These are phyloP conservation scores for Allium fistulosum DNA, from an alignment of 106 monocot species.

Conservation along the genomic window DNA sequence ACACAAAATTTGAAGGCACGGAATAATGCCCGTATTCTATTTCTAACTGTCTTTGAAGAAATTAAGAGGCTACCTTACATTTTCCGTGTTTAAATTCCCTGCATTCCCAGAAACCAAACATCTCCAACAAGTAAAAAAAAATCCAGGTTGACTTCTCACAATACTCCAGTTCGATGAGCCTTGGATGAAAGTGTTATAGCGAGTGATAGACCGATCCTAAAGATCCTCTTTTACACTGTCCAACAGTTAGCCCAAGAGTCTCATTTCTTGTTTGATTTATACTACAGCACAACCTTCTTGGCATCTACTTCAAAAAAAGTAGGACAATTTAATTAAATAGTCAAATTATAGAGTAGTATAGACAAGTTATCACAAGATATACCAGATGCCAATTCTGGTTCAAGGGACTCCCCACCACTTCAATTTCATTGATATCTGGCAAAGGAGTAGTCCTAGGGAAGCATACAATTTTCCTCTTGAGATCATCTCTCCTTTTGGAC, in stretches of 20 bases:
- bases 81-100: neutral
- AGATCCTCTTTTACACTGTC: conserved; percentile 44
- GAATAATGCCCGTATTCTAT: neutral
- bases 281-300: conserved; percentile 64
- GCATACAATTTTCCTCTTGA: conserved; percentile 77
- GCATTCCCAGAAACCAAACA: neutral
- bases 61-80: conserved; percentile 12
- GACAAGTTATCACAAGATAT: conserved; percentile 16
- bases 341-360: conserved; percentile 1
- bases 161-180: neutral
- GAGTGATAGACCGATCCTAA: conserved; percentile 62
- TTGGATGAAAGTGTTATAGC: conserved; percentile 17
- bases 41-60: neutral
- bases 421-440: conserved; percentile 45
- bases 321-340: neutral
- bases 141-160: conserved; percentile 4
- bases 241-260: conserved; percentile 42
- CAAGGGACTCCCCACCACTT: conserved; percentile 34
- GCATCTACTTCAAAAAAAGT: conserved; percentile 37
- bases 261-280: conserved; percentile 36
- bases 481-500: conserved; percentile 29
- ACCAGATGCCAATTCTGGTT: conserved; percentile 82
- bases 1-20: conserved; percentile 9
- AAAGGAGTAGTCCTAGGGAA: conserved; percentile 67
- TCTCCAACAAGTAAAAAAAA: neutral